Conservation (phyloP, 139 green algal genomes). For the Tetradesmus lagerheimii region DNA sequence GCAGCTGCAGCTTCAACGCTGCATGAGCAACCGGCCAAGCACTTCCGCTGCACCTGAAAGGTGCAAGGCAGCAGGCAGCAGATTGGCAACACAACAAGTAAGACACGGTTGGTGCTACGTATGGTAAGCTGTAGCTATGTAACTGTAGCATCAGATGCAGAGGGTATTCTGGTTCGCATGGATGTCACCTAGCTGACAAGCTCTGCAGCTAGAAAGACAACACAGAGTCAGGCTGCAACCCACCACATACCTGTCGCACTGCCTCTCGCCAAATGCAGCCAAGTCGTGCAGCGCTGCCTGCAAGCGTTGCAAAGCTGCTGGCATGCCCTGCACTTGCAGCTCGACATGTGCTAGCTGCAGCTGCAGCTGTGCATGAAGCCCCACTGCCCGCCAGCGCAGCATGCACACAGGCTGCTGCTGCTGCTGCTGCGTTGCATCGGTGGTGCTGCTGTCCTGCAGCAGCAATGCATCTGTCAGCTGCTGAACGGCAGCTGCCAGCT, state of each 20-base stretch:
- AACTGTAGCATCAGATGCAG: too few species aligned
- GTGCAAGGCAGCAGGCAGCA: not conserved
- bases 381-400: conserved; percentile 3
- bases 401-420: conserved; percentile 18
- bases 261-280: not conserved
- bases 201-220: too few species aligned
- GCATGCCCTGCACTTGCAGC: not conserved
- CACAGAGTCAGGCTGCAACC: too few species aligned
- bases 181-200: not conserved
- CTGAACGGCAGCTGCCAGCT: not conserved
- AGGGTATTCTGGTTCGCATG: too few species aligned
- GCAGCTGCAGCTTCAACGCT: conserved; percentile 25
- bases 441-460: not conserved
- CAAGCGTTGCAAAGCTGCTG: not conserved
- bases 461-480: not conserved
- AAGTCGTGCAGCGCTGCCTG: not conserved
- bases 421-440: not conserved
- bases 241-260: not conserved
- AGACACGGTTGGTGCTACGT: not conserved
- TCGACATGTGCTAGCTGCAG: not conserved
- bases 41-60: not conserved
- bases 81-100: not conserved
- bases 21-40: not conserved
- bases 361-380: not conserved
- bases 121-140: too few species aligned